A percentile compares a stretch with the other conserved stretches of the same genome.
These are phyloP conservation scores for Ustilago curta DNA, from an alignment of 1,284 basidiomycete genomes.

Conservation along the genomic window DNA sequence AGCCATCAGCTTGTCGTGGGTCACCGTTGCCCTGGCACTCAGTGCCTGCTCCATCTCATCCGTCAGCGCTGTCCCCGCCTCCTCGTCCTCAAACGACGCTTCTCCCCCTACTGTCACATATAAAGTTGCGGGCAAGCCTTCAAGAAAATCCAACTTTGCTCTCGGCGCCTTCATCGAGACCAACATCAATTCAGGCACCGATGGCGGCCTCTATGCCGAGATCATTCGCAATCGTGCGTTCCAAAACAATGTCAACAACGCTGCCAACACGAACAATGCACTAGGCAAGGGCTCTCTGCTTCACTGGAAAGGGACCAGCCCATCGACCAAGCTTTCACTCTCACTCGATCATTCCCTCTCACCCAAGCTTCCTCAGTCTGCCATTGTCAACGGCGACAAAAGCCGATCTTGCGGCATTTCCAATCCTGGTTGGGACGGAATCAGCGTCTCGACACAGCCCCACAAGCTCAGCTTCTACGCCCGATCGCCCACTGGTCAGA, in stretches of 20 bases:
- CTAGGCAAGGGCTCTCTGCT: conserved; percentile 39
- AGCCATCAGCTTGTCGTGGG: conserved; percentile 26
- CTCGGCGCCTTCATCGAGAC: conserved; percentile 49
- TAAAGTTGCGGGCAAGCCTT: conserved; percentile 25
- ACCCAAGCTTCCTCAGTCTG: conserved; percentile 37
- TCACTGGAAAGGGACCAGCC: conserved; percentile 25
- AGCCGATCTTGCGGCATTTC: conserved; percentile 32
- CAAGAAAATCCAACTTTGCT: conserved; percentile 32
- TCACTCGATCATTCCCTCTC: conserved; percentile 26
- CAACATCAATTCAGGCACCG: conserved; percentile 55
- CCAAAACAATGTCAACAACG: conserved; percentile 31
- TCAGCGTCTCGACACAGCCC: conserved; percentile 34
- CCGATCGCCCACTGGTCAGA: conserved; percentile 25
- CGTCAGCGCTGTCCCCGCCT: conserved; percentile 4
- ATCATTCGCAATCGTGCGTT: conserved; percentile 53
- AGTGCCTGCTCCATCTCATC: conserved; percentile 12
- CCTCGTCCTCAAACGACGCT: conserved; percentile 6
- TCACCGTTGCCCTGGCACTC: conserved; percentile 18
- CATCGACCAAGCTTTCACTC: conserved; percentile 29
- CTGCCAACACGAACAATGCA: conserved; percentile 9
- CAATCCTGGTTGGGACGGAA: conserved; percentile 47
- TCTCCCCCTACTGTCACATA: conserved; percentile 22
- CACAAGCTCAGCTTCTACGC: conserved; percentile 50
- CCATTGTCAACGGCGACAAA: conserved; percentile 24
- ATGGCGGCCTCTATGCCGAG: conserved; percentile 58